A percentile compares a stretch with the other conserved stretches of the same genome.
phyloP scores from a whole-genome alignment of 176 grass and related monocot species.

The Triticum timopheevii region DNA sequence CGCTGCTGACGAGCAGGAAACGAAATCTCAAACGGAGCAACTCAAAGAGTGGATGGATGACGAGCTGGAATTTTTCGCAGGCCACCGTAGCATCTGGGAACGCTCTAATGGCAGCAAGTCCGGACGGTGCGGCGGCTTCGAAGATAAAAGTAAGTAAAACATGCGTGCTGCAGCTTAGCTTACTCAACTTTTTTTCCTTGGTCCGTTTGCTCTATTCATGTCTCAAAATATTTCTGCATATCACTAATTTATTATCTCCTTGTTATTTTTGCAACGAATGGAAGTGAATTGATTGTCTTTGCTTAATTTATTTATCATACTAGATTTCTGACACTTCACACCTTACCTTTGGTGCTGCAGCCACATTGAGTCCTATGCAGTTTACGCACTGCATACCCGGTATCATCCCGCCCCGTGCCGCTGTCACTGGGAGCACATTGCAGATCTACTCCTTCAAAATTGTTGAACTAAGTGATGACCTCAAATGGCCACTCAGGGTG shows the following conservation, averaged over 20 bases:
- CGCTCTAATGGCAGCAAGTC: neutral
- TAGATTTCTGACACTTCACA: too few species aligned
- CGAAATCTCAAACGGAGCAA: neutral
- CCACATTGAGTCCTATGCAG: neutral
- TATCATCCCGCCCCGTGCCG: neutral
- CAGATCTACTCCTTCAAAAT: neutral
- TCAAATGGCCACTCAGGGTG: neutral
- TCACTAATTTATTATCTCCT: too few species aligned
- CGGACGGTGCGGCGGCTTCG: neutral
- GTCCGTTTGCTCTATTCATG: too few species aligned
- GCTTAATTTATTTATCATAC: too few species aligned
- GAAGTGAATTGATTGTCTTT: too few species aligned
- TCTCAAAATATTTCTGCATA: too few species aligned
- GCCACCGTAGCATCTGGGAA: neutral
- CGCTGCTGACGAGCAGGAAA: too few species aligned
- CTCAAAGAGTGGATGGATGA: neutral
- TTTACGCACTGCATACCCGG: neutral
- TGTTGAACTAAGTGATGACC: neutral
- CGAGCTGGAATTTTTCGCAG: accelerated
- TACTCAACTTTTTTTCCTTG: too few species aligned
- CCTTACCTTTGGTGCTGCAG: neutral
- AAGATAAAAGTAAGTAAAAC: neutral
- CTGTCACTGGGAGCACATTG: neutral
- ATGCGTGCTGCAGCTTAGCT: too few species aligned
- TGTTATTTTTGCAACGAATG: too few species aligned